Evolutionary conservation across 768 basidiomycete genomes (phyloP), one percentile per base, ranked within the genome.

Genomic region (Ramaria rubella): DNA sequence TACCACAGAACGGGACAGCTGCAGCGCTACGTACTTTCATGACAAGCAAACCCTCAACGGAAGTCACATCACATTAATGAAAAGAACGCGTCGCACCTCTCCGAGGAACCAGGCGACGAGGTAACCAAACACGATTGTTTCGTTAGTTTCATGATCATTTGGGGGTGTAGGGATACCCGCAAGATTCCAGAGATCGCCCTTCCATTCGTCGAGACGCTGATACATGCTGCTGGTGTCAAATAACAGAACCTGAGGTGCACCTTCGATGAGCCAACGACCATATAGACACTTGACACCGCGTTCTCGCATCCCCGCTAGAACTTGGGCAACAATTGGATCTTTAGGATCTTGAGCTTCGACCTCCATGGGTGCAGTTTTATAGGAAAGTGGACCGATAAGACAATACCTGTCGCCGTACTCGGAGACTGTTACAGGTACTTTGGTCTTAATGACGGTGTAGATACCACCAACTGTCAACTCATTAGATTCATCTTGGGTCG

Each of bases 51-150:
- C 23, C 17, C 6, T 19, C 21, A 21, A n/a, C 23, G 49, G 15
- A 33, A 9, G 44, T 21, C 15, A 45, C 5, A 19, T 48, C 21
- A 53, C 24, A 58, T 49, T 34, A 9, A 52, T 48, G 31, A 42
- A 44, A 40, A 21, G 3, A 40, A 44, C 6, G n/a, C 24, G 31
- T 19, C 53, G 60, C 58, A 92, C 93, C 77, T 99, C 95, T 64
- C 95, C 95, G n/a, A 99, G 79, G 78, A 99, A 98, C 95, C 96
- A 99, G 5, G 95, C 94, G 52, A 95, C 90, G 60, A 99, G 84
- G 70, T 99, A 99, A 14, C 95, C 95, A 72, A 98, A 94, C 54
- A 97, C 77, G 69, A 99, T 94, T 23, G 94, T 87, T 68, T 99
- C 95, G 77, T 99, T 99, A 23, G 96, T 99, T 71, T 99, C 95